Percentiles rank a stretch among this genome's conserved stretches.
Conservation (phyloP, 2,329 filamentous ascomycete species). For the Ceratocystis colombiana region DNA sequence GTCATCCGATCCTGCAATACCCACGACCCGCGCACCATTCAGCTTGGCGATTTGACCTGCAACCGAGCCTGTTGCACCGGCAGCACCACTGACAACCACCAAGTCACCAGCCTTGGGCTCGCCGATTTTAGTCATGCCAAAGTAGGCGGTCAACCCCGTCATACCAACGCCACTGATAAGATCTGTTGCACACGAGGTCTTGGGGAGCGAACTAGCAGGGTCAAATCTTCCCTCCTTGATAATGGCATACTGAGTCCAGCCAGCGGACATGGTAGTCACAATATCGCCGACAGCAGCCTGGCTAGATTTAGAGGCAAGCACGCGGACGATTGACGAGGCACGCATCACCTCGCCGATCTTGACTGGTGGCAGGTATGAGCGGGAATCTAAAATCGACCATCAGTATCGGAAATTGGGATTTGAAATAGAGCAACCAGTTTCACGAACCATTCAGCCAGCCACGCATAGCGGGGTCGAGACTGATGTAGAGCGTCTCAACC, state of each 20-base stretch:
- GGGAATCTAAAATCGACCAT: conserved; percentile 32
- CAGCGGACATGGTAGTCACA: conserved; percentile 42
- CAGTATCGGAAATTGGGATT: background rate
- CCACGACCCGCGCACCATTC: conserved; percentile 52
- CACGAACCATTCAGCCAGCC: conserved; percentile 53
- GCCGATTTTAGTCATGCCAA: conserved; percentile 60
- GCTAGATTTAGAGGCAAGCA: conserved; percentile 50
- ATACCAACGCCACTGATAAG: conserved; percentile 53
- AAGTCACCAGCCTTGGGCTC: conserved; percentile 59
- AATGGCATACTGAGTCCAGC: conserved; percentile 59
- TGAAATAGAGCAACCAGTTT: background rate
- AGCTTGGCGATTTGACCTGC: conserved; percentile 71
- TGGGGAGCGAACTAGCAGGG: conserved; percentile 35
- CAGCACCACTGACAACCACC: conserved; percentile 67
- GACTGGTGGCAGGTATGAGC: conserved; percentile 58
- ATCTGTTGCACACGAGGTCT: conserved; percentile 43
- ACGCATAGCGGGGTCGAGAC: conserved; percentile 66
- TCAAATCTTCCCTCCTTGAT: conserved; percentile 43
- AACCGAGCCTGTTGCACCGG: conserved; percentile 66
- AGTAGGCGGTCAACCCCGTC: conserved; percentile 66
- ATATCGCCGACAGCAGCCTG: conserved; percentile 48
- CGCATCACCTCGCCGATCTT: conserved; percentile 60
- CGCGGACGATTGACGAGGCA: conserved; percentile 48
- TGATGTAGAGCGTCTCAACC: conserved; percentile 52
- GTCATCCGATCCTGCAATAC: conserved; percentile 55